phyloP scores from a whole-genome alignment of 306 rosid species.

The Gastrolobium villosum region DNA sequence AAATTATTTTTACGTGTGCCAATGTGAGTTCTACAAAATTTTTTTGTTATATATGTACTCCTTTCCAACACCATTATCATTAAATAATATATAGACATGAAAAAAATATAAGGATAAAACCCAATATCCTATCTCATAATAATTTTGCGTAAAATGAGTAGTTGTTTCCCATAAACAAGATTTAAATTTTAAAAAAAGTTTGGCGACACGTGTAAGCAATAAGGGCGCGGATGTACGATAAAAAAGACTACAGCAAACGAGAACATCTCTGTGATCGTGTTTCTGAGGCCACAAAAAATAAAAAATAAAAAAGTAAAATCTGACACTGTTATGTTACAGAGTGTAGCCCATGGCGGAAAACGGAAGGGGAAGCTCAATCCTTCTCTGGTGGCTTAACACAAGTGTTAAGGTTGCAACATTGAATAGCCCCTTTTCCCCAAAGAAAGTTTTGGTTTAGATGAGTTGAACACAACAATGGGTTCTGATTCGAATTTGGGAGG shows the following conservation, averaged over 20 bases:
- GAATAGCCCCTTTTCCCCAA: constrained; percentile 2
- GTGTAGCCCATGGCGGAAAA: constrained; percentile 33
- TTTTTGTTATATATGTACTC: no score
- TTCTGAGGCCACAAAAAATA: background rate
- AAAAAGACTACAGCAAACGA: background rate
- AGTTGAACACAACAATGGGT: constrained; percentile 61
- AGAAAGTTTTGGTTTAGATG: constrained; percentile 6
- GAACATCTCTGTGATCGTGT: constrained; percentile 16
- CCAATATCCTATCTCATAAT: no score
- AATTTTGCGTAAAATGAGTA: no score
- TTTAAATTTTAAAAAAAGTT: no score
- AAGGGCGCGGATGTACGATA: constrained; percentile 28
- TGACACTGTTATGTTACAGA: constrained; percentile 20
- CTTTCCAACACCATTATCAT: no score
- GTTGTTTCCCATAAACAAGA: no score
- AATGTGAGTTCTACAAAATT: no score
- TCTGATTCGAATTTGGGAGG: constrained; percentile 74
- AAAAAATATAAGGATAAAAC: no score
- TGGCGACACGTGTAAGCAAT: constrained; percentile 33
- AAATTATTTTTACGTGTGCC: no score
- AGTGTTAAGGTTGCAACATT: constrained; percentile 36
- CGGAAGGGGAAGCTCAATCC: background rate
- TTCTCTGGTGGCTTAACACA: background rate
- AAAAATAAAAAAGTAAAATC: background rate
- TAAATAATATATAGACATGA: no score